Percentiles rank a stretch among this genome's conserved stretches.
These are phyloP conservation scores for Fusarium floridanum DNA, from an alignment of 2,329 filamentous ascomycete genomes.

Conservation along the genomic window DNA sequence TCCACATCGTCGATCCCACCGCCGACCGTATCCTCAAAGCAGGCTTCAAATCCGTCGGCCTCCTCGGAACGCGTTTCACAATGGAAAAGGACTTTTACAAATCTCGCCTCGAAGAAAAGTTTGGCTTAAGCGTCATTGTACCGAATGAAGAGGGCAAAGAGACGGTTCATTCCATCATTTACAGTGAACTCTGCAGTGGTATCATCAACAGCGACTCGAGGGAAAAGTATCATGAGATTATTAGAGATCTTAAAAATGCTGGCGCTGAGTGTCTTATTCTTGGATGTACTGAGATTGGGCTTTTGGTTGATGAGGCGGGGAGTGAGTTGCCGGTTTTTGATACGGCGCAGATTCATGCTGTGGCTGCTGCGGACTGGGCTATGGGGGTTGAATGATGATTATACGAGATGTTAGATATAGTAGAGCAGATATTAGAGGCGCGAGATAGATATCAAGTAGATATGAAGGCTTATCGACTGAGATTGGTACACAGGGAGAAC, in stretches of 20 bases:
- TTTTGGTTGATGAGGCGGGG: constrained; percentile 25
- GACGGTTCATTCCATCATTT: constrained; percentile 37
- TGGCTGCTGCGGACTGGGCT: constrained; percentile 43
- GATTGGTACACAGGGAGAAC: background rate
- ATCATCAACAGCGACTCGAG: constrained; percentile 31
- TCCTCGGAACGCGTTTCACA: constrained; percentile 42
- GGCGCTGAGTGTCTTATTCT: constrained; percentile 44
- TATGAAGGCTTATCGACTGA: background rate
- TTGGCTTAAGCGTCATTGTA: constrained; percentile 23
- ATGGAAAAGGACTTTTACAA: constrained; percentile 46
- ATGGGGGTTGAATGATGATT: constrained; percentile 14
- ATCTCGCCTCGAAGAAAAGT: constrained; percentile 17
- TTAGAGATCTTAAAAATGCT: constrained; percentile 10
- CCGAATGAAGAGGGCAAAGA: constrained; percentile 13
- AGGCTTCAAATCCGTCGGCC: constrained; percentile 27
- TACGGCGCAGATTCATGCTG: constrained; percentile 40
- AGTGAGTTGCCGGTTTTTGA: constrained; percentile 41
- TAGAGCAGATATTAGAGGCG: background rate
- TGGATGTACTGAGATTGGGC: constrained; percentile 45
- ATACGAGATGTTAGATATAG: background rate
- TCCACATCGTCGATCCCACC: constrained; percentile 45
- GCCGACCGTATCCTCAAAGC: constrained; percentile 26
- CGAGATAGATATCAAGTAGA: background rate
- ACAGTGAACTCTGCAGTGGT: constrained; percentile 40
- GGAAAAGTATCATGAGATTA: constrained; percentile 22